These are phyloP conservation scores for Aureobasidium uvarum DNA, from an alignment of 2,329 filamentous ascomycete genomes.

Conservation along the genomic window DNA sequence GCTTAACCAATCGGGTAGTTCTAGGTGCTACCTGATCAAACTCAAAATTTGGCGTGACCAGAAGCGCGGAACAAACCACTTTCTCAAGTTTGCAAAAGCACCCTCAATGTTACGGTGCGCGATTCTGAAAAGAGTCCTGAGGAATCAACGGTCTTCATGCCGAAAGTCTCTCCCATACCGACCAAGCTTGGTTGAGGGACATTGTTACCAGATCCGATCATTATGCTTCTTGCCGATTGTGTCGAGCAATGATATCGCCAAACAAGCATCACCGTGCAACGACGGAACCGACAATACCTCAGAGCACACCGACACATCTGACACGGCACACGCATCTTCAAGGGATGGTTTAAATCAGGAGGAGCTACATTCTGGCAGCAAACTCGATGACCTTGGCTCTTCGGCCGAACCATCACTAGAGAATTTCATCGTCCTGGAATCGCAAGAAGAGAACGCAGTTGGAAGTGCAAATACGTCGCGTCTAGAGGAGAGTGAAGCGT, in stretches of 20 bases:
- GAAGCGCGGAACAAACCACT: neutral
- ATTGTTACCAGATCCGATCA: neutral
- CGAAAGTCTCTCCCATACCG: neutral
- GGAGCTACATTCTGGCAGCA: neutral
- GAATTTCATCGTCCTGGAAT: neutral
- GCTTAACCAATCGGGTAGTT: neutral
- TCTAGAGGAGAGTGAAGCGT: neutral
- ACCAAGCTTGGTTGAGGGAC: neutral
- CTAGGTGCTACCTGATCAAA: neutral
- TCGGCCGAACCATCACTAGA: neutral
- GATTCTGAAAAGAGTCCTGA: neutral
- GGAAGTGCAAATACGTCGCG: neutral
- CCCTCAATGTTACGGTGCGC: slow-evolving; percentile 17
- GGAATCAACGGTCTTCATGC: neutral
- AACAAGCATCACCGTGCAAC: neutral
- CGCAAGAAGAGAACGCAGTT: neutral
- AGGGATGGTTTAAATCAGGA: neutral
- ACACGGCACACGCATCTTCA: neutral
- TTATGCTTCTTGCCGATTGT: slow-evolving; percentile 1
- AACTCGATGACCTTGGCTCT: neutral
- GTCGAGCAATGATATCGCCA: neutral
- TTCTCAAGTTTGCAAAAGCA: neutral
- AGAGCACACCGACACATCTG: no score
- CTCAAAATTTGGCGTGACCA: neutral
- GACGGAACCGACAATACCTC: neutral